Percentiles rank a stretch among this genome's conserved stretches.
phyloP scores from a whole-genome alignment of 2,329 filamentous ascomycete species.

The Fonsecaea monophora region DNA sequence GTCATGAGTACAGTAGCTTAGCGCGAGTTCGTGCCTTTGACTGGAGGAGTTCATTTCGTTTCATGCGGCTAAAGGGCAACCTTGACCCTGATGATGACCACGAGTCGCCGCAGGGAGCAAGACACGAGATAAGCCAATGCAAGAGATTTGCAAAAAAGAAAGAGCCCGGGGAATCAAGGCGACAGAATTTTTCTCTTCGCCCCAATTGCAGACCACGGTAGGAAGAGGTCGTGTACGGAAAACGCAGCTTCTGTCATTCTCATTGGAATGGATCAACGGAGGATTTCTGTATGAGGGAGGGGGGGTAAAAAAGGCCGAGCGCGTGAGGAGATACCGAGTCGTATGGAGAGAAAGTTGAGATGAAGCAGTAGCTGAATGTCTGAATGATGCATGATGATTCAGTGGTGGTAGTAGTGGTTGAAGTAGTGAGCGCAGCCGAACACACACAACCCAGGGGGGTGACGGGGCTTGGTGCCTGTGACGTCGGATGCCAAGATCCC shows the following conservation, averaged over 20 bases:
- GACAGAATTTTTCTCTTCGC: constrained; percentile 9
- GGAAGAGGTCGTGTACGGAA: not conserved
- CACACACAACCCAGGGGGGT: not conserved
- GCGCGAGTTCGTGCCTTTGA: not conserved
- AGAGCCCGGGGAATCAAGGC: not conserved
- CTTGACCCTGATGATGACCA: not conserved
- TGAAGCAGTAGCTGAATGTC: not conserved
- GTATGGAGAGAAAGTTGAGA: not conserved
- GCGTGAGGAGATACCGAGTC: not conserved
- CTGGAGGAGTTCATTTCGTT: constrained; percentile 2
- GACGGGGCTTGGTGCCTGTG: not conserved
- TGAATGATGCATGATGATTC: not conserved
- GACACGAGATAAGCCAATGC: constrained; percentile 4
- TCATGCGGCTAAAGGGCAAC: constrained; percentile 4
- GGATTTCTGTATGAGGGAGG: not conserved
- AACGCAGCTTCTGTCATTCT: not conserved
- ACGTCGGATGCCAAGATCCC: constrained; percentile 6
- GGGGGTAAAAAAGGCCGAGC: not conserved
- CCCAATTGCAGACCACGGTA: not conserved
- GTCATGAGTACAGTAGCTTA: constrained; percentile 2
- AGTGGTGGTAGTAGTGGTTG: not conserved
- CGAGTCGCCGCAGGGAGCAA: not conserved
- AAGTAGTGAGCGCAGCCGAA: not conserved
- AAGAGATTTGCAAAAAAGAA: constrained; percentile 3
- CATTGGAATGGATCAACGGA: constrained; percentile 16